phyloP scores from a whole-genome alignment of 2,329 filamentous ascomycete species.

The Scytalidium sp. region DNA sequence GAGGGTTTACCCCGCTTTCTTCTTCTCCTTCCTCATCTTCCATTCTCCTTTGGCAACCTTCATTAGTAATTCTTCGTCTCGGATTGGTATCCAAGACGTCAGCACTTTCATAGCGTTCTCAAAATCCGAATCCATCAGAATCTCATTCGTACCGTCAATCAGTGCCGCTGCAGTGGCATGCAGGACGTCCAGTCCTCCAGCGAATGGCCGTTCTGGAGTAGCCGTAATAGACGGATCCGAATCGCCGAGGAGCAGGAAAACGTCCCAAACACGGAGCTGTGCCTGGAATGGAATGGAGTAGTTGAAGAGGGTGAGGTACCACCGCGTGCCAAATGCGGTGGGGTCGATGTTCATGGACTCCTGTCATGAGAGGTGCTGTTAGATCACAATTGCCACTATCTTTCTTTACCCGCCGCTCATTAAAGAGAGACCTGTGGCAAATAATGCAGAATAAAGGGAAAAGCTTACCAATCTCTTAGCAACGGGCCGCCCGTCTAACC shows the following conservation, averaged over 20 bases:
- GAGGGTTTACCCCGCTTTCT: background rate
- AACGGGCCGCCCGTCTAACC: constrained; percentile 78
- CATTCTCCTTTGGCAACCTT: constrained; percentile 84
- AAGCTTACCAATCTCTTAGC: constrained; percentile 71
- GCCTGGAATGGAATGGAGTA: constrained; percentile 92
- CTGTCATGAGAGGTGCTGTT: constrained; percentile 36
- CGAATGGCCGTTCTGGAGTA: constrained; percentile 38
- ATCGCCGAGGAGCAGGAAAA: constrained; percentile 92
- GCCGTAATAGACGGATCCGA: constrained; percentile 40
- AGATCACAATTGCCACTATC: background rate
- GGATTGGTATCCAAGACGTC: constrained; percentile 90
- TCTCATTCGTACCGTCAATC: constrained; percentile 85
- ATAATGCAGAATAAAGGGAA: background rate
- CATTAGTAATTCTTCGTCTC: constrained; percentile 93
- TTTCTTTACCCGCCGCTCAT: constrained; percentile 4
- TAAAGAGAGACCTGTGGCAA: background rate
- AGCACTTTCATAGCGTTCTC: constrained; percentile 97
- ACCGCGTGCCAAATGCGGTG: constrained; percentile 92
- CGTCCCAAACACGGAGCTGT: constrained; percentile 94
- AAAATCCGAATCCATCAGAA: constrained; percentile 89
- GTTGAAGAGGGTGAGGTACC: constrained; percentile 98
- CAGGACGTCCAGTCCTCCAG: constrained; percentile 75
- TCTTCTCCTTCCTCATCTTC: constrained; percentile 59
- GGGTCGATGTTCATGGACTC: constrained; percentile 76
- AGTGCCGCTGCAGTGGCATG: constrained; percentile 88